Conservation (phyloP, 2,329 filamentous ascomycete species). For the Tolypocladium guangdongense region DNA sequence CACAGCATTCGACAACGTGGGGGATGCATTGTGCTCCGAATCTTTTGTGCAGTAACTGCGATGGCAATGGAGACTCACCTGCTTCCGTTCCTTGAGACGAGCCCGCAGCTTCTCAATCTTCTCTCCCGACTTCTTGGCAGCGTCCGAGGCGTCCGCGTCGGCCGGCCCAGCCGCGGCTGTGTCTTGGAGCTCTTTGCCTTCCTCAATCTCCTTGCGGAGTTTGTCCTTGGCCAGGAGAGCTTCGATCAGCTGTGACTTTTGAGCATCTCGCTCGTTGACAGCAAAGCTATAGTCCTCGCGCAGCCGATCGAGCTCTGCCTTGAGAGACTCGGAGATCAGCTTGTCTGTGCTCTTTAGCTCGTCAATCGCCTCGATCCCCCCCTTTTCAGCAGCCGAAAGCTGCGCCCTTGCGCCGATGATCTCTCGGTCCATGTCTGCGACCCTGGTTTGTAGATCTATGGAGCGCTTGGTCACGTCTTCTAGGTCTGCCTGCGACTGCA, state of each 20-base stretch:
- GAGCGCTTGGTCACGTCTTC: conserved; percentile 31
- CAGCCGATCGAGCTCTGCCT: conserved; percentile 44
- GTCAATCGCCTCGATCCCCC: conserved; percentile 42
- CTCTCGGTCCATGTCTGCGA: conserved; percentile 44
- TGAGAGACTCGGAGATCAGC: conserved; percentile 46
- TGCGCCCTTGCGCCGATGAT: conserved; percentile 41
- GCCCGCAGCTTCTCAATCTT: conserved; percentile 48
- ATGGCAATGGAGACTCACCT: conserved; percentile 35
- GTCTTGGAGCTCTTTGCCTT: conserved; percentile 30
- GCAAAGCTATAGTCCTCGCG: conserved; percentile 39
- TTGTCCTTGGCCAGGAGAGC: conserved; percentile 50
- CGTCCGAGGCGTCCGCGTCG: conserved; percentile 23
- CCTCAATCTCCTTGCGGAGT: conserved; percentile 42
- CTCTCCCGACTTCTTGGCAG: conserved; percentile 32
- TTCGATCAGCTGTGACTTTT: conserved; percentile 49
- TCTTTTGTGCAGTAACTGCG: neutral
- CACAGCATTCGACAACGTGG: neutral
- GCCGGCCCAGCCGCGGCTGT: conserved; percentile 19
- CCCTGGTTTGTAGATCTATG: conserved; percentile 33
- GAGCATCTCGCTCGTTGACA: conserved; percentile 41
- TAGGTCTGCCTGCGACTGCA: conserved; percentile 34
- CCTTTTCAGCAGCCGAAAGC: conserved; percentile 42
- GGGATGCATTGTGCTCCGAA: neutral
- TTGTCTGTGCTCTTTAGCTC: conserved; percentile 49
- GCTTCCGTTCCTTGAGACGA: conserved; percentile 43